Percentiles rank a stretch among this genome's conserved stretches.
Conservation (phyloP, 179 eudicot genomes). For the Dionaea muscipula region DNA sequence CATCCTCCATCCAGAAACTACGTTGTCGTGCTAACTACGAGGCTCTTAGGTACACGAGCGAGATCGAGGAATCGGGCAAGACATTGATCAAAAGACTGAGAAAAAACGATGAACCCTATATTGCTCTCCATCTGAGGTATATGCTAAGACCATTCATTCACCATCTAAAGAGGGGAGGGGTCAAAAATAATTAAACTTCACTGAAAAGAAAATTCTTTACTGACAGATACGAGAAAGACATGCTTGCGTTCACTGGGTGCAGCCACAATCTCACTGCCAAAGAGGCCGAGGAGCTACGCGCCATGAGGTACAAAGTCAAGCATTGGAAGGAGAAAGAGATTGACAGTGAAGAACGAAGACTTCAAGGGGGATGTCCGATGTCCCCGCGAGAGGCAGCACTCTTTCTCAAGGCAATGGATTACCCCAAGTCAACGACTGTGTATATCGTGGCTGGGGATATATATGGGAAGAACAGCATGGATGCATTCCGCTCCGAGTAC, state of each 20-base stretch:
- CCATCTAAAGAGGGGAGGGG: too few relatives aligned
- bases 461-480: constrained; percentile 53
- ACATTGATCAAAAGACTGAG: constrained; percentile 41
- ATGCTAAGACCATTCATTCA: too few relatives aligned
- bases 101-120: constrained; percentile 31
- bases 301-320: constrained; percentile 47
- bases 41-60: constrained; percentile 52
- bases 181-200: not conserved
- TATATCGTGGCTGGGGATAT: constrained; percentile 85
- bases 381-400: constrained; percentile 73
- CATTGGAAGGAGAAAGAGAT: constrained; percentile 91
- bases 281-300: constrained; percentile 51
- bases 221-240: constrained; percentile 78
- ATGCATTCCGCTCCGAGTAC: constrained; percentile 31
- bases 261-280: constrained; percentile 45
- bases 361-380: constrained; percentile 60
- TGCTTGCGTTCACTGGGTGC: constrained; percentile 87
- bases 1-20: constrained; percentile 46
- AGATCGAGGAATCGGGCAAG: constrained; percentile 48
- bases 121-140: constrained; percentile 88
- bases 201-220: not conserved
- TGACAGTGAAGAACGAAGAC: constrained; percentile 37
- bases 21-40: constrained; percentile 65
- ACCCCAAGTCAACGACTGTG: constrained; percentile 47
- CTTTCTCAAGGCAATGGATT: constrained; percentile 72